phyloP scores from a whole-genome alignment of 2,329 filamentous ascomycete species.

The Aspergillus costaricaensis region DNA sequence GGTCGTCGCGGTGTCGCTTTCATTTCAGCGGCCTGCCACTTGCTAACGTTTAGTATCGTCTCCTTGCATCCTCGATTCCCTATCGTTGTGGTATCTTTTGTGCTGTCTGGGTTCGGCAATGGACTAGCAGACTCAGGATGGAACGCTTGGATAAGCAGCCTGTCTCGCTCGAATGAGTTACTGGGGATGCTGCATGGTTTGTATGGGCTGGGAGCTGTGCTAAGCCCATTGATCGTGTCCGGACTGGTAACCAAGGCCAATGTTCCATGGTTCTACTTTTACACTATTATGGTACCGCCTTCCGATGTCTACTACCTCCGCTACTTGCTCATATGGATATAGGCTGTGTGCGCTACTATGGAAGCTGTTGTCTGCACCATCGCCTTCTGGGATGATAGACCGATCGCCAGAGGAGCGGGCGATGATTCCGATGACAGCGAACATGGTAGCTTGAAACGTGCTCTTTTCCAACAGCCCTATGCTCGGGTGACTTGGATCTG shows the following conservation, averaged over 20 bases:
- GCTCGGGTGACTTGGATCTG: slow-evolving; percentile 21
- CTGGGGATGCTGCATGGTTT: slow-evolving; percentile 71
- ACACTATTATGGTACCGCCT: slow-evolving; percentile 69
- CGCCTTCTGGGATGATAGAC: slow-evolving; percentile 18
- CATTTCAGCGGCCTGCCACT: slow-evolving; percentile 56
- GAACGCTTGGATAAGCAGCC: slow-evolving; percentile 68
- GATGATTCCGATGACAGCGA: not conserved
- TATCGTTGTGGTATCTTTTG: slow-evolving; percentile 42
- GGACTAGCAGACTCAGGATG: slow-evolving; percentile 56
- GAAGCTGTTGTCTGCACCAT: slow-evolving; percentile 25
- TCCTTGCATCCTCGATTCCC: slow-evolving; percentile 46
- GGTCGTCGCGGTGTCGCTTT: slow-evolving; percentile 73
- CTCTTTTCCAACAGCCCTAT: slow-evolving; percentile 14
- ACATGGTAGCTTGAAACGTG: slow-evolving; percentile 7
- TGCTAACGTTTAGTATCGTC: slow-evolving; percentile 41
- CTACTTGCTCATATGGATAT: not conserved
- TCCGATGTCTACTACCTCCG: not conserved
- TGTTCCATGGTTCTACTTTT: slow-evolving; percentile 71
- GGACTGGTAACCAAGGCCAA: slow-evolving; percentile 66
- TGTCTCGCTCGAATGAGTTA: slow-evolving; percentile 72
- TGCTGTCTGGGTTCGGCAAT: slow-evolving; percentile 46
- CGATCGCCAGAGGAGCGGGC: not conserved
- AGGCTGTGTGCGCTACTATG: slow-evolving; percentile 28
- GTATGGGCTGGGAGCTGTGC: slow-evolving; percentile 72
- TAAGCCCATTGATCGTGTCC: slow-evolving; percentile 71